phyloP scores from a whole-genome alignment of 805 yeast genomes.

The Candida xyloterini region DNA sequence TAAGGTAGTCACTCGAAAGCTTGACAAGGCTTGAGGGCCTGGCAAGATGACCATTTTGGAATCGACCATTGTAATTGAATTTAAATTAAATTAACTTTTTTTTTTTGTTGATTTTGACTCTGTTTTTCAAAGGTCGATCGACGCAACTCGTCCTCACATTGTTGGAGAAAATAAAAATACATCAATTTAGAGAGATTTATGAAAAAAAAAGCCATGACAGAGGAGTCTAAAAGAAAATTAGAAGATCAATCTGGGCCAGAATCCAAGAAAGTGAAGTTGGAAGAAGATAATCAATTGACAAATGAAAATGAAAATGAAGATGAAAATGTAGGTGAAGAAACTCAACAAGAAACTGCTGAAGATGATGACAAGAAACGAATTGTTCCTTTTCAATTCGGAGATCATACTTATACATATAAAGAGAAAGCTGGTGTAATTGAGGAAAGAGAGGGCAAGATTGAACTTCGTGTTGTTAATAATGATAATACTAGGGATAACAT shows the following conservation, averaged over 20 bases:
- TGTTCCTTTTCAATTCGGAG: slow-evolving; percentile 62
- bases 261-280: slow-evolving; percentile 4
- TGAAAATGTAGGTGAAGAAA: slow-evolving; percentile 24
- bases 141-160: neutral
- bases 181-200: neutral
- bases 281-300: slow-evolving; percentile 14
- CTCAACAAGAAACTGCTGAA: slow-evolving; percentile 33
- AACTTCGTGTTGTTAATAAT: slow-evolving; percentile 94
- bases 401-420: slow-evolving; percentile 74
- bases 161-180: neutral
- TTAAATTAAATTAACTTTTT: slow-evolving; percentile 2
- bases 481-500: slow-evolving; percentile 84
- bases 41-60: slow-evolving; percentile 52
- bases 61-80: slow-evolving; percentile 10
- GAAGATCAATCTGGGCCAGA: slow-evolving; percentile 6
- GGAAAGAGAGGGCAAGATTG: slow-evolving; percentile 89
- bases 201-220: slow-evolving; percentile 3
- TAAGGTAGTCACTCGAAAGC: slow-evolving; percentile 76
- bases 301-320: slow-evolving; percentile 22
- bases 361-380: slow-evolving; percentile 43
- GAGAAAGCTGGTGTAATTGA: slow-evolving; percentile 94
- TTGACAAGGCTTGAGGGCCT: slow-evolving; percentile 89
- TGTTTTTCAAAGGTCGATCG: slow-evolving; percentile 1
- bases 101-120: neutral
- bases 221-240: slow-evolving; percentile 8